Conservation (phyloP, 805 yeast species). For the Schwanniomyces occidentalis region DNA sequence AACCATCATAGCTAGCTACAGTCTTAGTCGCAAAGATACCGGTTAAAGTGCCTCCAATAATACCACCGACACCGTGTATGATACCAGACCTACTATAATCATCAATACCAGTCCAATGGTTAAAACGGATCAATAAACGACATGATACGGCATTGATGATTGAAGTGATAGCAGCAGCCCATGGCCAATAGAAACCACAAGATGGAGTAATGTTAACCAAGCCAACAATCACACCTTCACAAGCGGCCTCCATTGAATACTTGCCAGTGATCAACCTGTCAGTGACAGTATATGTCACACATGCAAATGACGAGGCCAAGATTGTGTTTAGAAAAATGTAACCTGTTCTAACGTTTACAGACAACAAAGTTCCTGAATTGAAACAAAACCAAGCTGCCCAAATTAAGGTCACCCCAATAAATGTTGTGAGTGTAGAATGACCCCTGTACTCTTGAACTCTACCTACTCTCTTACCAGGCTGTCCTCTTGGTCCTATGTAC, state of each 20-base stretch:
- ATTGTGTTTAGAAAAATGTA: constrained; percentile 51
- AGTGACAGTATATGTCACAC: constrained; percentile 41
- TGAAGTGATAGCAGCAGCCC: constrained; percentile 47
- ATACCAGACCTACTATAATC: constrained; percentile 48
- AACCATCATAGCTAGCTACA: constrained; percentile 45
- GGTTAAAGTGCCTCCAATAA: constrained; percentile 40
- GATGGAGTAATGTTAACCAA: constrained; percentile 49
- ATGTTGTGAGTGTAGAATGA: constrained; percentile 36
- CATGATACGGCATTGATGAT: constrained; percentile 40
- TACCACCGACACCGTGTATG: constrained; percentile 51
- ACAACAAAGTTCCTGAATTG: constrained; percentile 45
- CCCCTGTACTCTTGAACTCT: constrained; percentile 24
- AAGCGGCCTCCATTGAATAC: constrained; percentile 43
- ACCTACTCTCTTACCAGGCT: constrained; percentile 24
- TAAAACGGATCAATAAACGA: constrained; percentile 32
- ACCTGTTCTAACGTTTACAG: constrained; percentile 44
- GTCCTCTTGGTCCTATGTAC: constrained; percentile 42
- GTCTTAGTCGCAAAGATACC: constrained; percentile 48
- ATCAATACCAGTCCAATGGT: constrained; percentile 44
- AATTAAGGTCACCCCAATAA: constrained; percentile 46
- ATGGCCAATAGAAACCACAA: constrained; percentile 47
- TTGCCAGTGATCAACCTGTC: constrained; percentile 43
- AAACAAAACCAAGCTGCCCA: constrained; percentile 54
- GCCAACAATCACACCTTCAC: constrained; percentile 48
- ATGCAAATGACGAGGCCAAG: constrained; percentile 51